phyloP scores from a whole-genome alignment of 176 grass and related monocot genomes.

The Thalia dealbata region DNA sequence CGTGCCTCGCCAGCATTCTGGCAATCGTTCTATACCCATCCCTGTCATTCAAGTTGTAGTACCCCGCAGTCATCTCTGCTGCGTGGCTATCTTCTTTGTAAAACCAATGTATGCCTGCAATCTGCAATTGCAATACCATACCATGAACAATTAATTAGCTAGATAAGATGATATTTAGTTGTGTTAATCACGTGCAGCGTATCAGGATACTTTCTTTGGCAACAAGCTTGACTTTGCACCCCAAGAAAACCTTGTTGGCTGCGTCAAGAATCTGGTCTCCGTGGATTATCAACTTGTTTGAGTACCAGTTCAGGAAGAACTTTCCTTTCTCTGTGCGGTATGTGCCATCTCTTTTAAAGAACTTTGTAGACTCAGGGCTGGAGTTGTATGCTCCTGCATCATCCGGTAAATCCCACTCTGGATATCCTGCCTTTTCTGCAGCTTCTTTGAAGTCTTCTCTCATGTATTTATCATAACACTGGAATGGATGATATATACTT shows the following conservation, averaged over 20 bases:
- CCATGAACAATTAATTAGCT: neutral
- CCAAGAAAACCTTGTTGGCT: slow-evolving; percentile 62
- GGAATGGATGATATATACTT: slow-evolving; percentile 23
- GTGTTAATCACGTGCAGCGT: no score
- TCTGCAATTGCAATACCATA: slow-evolving; percentile 12
- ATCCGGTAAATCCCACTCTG: slow-evolving; percentile 74
- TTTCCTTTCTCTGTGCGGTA: slow-evolving; percentile 48
- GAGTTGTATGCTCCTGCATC: slow-evolving; percentile 74
- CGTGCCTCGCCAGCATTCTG: slow-evolving; percentile 56
- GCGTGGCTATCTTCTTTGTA: slow-evolving; percentile 69
- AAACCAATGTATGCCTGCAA: slow-evolving; percentile 90
- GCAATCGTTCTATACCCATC: slow-evolving; percentile 84
- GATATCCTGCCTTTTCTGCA: slow-evolving; percentile 42
- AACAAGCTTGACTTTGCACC: slow-evolving; percentile 55
- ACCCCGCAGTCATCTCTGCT: slow-evolving; percentile 77
- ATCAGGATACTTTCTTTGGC: slow-evolving; percentile 53
- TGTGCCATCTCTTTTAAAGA: slow-evolving; percentile 53
- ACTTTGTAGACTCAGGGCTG: slow-evolving; percentile 48
- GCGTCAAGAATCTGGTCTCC: slow-evolving; percentile 67
- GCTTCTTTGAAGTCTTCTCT: slow-evolving; percentile 50
- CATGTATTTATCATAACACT: slow-evolving; percentile 87
- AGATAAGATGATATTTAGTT: neutral
- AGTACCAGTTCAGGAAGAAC: slow-evolving; percentile 93
- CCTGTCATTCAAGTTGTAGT: slow-evolving; percentile 63
- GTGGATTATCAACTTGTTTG: slow-evolving; percentile 75